Evolutionary conservation across 768 basidiomycete genomes (phyloP).

Genomic region (Agrocybe pediades): DNA sequence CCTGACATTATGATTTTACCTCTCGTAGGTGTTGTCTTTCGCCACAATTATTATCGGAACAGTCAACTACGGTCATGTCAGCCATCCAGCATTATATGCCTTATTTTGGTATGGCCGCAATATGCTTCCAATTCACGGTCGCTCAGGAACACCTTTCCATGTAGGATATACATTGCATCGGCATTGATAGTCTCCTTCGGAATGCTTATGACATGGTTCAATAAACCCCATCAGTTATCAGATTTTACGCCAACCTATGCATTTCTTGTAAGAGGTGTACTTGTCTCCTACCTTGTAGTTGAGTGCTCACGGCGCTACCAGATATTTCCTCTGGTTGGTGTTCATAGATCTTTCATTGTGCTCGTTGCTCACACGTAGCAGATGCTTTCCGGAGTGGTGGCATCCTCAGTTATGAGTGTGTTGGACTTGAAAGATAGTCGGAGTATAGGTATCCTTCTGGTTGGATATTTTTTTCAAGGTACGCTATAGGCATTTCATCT

Average conservation of each 20-base stretch:
- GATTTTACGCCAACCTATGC: slow-evolving; percentile 39
- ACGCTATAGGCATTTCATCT: not conserved
- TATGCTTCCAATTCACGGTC: not conserved
- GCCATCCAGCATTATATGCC: slow-evolving; percentile 36
- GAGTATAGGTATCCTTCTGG: slow-evolving; percentile 41
- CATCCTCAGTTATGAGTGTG: slow-evolving; percentile 43
- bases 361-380: slow-evolving; percentile 11
- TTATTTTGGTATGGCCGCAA: slow-evolving; percentile 41
- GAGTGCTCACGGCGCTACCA: not conserved
- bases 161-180: slow-evolving; percentile 43
- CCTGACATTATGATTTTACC: not conserved
- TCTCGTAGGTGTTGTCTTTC: slow-evolving; percentile 44
- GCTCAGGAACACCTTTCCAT: not conserved
- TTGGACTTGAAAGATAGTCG: slow-evolving; percentile 34
- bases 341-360: not conserved
- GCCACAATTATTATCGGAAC: slow-evolving; percentile 51
- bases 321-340: not conserved
- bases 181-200: slow-evolving; percentile 41
- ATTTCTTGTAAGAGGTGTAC: slow-evolving; percentile 35
- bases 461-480: slow-evolving; percentile 53
- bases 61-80: slow-evolving; percentile 43
- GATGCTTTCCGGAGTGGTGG: slow-evolving; percentile 52
- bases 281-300: no score
- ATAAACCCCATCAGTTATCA: slow-evolving; percentile 43
- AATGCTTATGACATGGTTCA: slow-evolving; percentile 54